phyloP scores from a whole-genome alignment of 495 filamentous ascomycete species.

The Lophiostoma macrostomum region DNA sequence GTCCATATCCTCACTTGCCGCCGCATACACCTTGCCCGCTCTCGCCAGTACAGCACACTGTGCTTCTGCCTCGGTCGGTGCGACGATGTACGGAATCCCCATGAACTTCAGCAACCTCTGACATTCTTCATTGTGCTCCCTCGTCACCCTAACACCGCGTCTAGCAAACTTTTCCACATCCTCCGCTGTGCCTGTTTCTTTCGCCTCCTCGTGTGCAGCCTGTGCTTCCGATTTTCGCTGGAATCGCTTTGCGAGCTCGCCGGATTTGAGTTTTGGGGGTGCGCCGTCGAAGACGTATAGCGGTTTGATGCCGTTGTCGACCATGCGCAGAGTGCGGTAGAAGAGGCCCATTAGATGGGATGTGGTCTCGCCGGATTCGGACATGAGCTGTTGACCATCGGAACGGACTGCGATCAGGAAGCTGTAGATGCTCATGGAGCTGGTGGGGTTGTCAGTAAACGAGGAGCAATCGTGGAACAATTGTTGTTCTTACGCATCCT shows the following conservation, averaged over 20 bases:
- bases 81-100: slow-evolving; percentile 93
- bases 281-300: slow-evolving; percentile 97
- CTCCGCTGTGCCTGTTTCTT: slow-evolving; percentile 94
- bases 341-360: slow-evolving; percentile 99
- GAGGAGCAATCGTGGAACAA: slow-evolving; percentile 11
- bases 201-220: slow-evolving; percentile 88
- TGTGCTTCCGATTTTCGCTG: slow-evolving; percentile 85
- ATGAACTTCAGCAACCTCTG: slow-evolving; percentile 86
- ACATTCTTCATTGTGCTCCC: slow-evolving; percentile 93
- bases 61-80: slow-evolving; percentile 94
- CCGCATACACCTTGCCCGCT: slow-evolving; percentile 93
- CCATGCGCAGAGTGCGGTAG: slow-evolving; percentile 95
- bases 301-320: slow-evolving; percentile 98
- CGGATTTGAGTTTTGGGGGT: slow-evolving; percentile 93
- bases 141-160: slow-evolving; percentile 88
- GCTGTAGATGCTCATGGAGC: slow-evolving; percentile 98
- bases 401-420: slow-evolving; percentile 97
- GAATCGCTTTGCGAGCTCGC: slow-evolving; percentile 89
- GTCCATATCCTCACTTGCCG: slow-evolving; percentile 98
- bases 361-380: slow-evolving; percentile 89
- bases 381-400: slow-evolving; percentile 92
- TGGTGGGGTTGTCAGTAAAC: slow-evolving; percentile 43
- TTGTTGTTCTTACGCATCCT: slow-evolving; percentile 75
- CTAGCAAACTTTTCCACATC: slow-evolving; percentile 98
- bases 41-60: slow-evolving; percentile 90